Evolutionary conservation across 257 asterid genomes (phyloP), one percentile per base, ranked within the genome.

Genomic region (Ilex asprella): DNA sequence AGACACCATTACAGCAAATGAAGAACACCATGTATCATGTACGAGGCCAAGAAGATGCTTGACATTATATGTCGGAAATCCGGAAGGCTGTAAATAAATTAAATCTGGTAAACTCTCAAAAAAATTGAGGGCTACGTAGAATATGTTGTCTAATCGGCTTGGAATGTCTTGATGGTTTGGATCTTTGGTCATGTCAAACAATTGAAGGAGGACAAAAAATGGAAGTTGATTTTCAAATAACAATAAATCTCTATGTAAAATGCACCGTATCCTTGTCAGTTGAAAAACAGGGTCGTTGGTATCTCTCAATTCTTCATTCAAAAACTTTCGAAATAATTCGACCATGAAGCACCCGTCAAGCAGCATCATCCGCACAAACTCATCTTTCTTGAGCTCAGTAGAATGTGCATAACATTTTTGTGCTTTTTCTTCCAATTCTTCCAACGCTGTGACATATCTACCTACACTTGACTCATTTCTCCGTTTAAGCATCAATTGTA

Each of bases 41-140:
- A 60, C 70, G 16, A 64, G 21, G 51, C 70, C 67, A 39, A 70
- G 52, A 31, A 70, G 75, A 59, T 70, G 70, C 3, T 58, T 39
- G 6, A 53, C 56, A 14, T 13, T 47, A 27, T 6, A 35, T 3
- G 8, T 10, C 3, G 46, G 16, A 14, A 12, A 54, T 58, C 55
- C 27, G 8, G 61, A 29, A n/a, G 5, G 57, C 30, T 46, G 27
- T 21, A 21, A 21, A 21, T 21, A 21, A 21, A 21, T 35, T 2
- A 8, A 35, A 35, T 8, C 65, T 30, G 61, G 75, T 13, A 63
- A 29, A 63, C 41, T 8, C 41, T 35, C 41, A 35, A 35, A 35
- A 1, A 71, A 35, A 30, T 49, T 39, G 10, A 7, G 5, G 41
- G 55, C 31, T 2, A 65, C 63, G 6, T 16, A 7, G 2, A 12